Evolutionary conservation across 768 basidiomycete genomes (phyloP).

Genomic region (Antrodiella citrinella): DNA sequence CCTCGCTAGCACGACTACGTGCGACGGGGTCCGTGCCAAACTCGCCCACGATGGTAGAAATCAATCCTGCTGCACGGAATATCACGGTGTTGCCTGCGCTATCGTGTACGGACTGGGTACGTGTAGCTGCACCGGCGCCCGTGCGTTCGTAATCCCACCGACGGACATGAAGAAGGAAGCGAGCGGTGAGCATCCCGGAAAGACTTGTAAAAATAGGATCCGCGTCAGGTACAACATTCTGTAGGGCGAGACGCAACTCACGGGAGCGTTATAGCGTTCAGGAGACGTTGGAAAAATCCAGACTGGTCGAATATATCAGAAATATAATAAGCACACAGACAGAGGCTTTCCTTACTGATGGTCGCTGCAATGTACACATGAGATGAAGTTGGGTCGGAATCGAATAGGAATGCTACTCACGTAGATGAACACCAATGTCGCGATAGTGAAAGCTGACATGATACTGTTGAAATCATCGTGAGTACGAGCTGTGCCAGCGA

Average conservation of each 20-base stretch:
- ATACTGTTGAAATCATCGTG: background rate
- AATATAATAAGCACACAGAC: too few species aligned
- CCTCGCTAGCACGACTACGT: too few species aligned
- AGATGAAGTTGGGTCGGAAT: background rate
- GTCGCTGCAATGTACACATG: too few species aligned
- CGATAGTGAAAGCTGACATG: constrained; percentile 9
- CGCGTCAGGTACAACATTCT: too few species aligned
- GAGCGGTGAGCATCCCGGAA: constrained; percentile 12
- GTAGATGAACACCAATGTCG: constrained; percentile 11
- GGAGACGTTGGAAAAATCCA: constrained; percentile 10
- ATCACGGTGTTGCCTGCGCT: background rate
- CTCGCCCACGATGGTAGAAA: constrained; percentile 2
- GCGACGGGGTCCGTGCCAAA: constrained; percentile 7
- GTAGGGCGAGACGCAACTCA: constrained; percentile 3
- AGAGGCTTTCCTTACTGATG: too few species aligned
- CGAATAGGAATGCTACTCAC: constrained; percentile 1
- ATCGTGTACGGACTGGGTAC: background rate
- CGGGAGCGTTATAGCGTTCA: constrained; percentile 13
- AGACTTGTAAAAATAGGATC: too few species aligned
- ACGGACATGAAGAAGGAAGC: constrained; percentile 12
- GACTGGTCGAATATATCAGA: background rate
- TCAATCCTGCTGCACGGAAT: background rate
- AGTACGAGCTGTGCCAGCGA: too few species aligned
- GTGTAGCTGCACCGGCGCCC: background rate
- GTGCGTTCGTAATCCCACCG: background rate